Evolutionary conservation across 345 rosid genomes (phyloP).

Genomic region (Brassica rapa): DNA sequence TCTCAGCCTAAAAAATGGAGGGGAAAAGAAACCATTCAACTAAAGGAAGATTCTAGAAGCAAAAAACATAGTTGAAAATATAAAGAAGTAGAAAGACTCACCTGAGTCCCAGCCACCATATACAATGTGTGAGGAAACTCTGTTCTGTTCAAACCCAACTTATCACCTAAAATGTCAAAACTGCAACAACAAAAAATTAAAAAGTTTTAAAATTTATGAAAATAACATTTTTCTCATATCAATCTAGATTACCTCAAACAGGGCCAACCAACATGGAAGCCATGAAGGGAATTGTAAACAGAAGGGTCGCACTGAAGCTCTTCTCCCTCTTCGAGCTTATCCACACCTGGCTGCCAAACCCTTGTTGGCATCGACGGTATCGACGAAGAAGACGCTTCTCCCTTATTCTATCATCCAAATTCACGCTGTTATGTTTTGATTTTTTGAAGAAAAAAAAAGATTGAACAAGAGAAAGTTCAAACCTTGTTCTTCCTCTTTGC

Average conservation of each 20-base stretch:
- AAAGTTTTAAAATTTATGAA: not conserved
- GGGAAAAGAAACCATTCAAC: not conserved
- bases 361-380: constrained; percentile 60
- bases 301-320: constrained; percentile 96
- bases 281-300: constrained; percentile 87
- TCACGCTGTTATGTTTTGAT: not conserved
- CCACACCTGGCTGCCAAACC: constrained; percentile 99
- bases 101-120: constrained; percentile 94
- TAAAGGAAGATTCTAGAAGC: not conserved
- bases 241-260: constrained; percentile 69
- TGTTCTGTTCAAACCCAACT: constrained; percentile 76
- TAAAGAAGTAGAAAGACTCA: constrained; percentile 27
- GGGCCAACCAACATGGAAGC: constrained; percentile 91
- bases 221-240: not conserved
- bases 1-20: constrained; percentile 65
- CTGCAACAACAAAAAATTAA: constrained; percentile 42
- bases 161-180: constrained; percentile 79
- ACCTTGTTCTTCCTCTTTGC: constrained; percentile 85
- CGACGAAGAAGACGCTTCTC: constrained; percentile 52
- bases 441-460: not conserved
- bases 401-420: constrained; percentile 40
- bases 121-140: constrained; percentile 85
- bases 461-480: not conserved
- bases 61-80: not conserved
- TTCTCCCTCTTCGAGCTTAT: constrained; percentile 90